These are phyloP conservation scores for Fusarium hostae DNA, from an alignment of 2,329 filamentous ascomycete genomes.

Conservation along the genomic window DNA sequence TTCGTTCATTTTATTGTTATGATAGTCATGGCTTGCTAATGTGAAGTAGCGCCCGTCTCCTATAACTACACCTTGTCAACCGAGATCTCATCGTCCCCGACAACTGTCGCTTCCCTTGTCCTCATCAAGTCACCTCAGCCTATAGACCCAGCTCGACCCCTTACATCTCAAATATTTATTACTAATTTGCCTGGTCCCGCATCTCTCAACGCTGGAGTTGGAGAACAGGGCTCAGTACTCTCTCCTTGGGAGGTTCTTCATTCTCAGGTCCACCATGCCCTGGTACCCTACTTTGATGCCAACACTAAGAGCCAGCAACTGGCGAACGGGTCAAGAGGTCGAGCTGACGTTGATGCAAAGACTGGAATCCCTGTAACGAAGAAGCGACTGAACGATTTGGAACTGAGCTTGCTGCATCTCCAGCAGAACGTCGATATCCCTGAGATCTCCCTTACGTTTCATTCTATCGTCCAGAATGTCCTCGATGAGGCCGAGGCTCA, in stretches of 20 bases:
- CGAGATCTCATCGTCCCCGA: slow-evolving; percentile 81
- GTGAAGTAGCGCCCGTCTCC: slow-evolving; percentile 54
- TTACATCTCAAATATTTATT: slow-evolving; percentile 90
- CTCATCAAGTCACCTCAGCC: slow-evolving; percentile 90
- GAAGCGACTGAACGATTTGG: slow-evolving; percentile 94
- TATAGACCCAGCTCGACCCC: slow-evolving; percentile 83
- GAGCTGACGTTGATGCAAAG: slow-evolving; percentile 88
- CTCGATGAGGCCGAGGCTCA: slow-evolving; percentile 79
- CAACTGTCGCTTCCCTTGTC: slow-evolving; percentile 86
- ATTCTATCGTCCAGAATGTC: slow-evolving; percentile 87
- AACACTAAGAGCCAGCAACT: slow-evolving; percentile 86
- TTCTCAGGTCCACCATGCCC: slow-evolving; percentile 87
- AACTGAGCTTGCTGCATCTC: slow-evolving; percentile 87
- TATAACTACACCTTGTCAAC: slow-evolving; percentile 84
- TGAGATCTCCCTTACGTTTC: slow-evolving; percentile 86
- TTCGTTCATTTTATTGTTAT: slow-evolving; percentile 46
- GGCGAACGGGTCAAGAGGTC: slow-evolving; percentile 72
- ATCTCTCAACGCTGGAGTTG: slow-evolving; percentile 71
- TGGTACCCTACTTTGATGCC: slow-evolving; percentile 97
- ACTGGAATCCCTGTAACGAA: slow-evolving; percentile 97
- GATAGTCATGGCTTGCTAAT: slow-evolving; percentile 17
- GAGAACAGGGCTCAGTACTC: slow-evolving; percentile 76
- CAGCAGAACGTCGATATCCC: slow-evolving; percentile 99
- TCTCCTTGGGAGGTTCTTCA: slow-evolving; percentile 94
- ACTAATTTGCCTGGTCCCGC: slow-evolving; percentile 89